Base-by-base conservation (phyloP, 148 eudicot genomes). In the Vaccinium vitisidaea region DNA sequence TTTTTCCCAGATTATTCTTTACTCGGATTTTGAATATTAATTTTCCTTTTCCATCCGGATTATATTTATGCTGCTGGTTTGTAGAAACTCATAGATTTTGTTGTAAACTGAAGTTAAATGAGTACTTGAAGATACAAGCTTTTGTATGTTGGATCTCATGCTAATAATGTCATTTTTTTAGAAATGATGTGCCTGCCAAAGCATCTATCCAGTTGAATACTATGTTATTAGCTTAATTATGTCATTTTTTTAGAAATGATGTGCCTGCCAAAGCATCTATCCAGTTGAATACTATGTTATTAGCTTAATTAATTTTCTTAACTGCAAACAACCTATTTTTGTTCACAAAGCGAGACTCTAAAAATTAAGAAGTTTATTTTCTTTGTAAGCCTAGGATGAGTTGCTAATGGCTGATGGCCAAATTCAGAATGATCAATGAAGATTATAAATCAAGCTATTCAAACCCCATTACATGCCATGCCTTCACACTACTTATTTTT, bases 201-300 rank as follows among this genome's bases (percentile, higher is more conserved):
- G 39, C 80, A 77, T 77, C 80, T 23, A 76, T 76, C 55, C 54
- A 76, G 52, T 49, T 76, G 79, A 49, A 49, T 76, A n/a, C n/a
- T n/a, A 49, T 49, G 56, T 76, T 48, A 49, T 49, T 12, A 21
- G 71, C 71, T 65, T 49, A 1, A 75, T 18, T 39, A 75, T 75
- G 8, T 48, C 55, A 46, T 6, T n/a, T 8, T 8, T 15, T 49
- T 49, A 8, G 49, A 27, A 52, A 19, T 52, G 10, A 77, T 23
- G 19, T 77, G 30, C 49, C 4, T n/a, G 80, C 80, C 8, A 50
- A 52, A 5, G 39, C 80, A 77, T 77, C 80, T 23, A 76, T 76
- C 55, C 54, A 76, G 52, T 49, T 76, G 79, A 49, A 49, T 76
- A n/a, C n/a, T n/a, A 49, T 49, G 56, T 76, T 48, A 49, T 49